Evolutionary conservation across 441 rosid genomes (phyloP).

Genomic region (Gossypium schwendimanii): DNA sequence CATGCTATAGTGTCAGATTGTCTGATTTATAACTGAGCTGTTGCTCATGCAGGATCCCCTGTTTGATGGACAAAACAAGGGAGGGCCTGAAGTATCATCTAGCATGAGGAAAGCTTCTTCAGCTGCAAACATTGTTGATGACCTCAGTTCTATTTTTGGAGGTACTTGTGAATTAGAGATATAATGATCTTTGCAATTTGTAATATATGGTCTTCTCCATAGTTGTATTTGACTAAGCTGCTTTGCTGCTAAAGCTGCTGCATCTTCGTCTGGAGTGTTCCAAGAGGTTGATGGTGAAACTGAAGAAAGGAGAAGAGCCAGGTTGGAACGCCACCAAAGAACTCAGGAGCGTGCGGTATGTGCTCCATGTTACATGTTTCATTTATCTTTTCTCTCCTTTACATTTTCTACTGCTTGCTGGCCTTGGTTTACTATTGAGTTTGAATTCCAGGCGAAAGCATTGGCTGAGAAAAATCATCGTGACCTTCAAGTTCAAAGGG

Average conservation of each 20-base stretch:
- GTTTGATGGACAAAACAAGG: conserved; percentile 56
- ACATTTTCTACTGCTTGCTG: background rate
- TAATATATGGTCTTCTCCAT: background rate
- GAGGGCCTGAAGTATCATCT: conserved; percentile 56
- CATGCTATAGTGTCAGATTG: background rate
- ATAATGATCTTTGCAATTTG: background rate
- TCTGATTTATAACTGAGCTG: conserved; percentile 19
- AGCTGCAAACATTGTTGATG: conserved; percentile 65
- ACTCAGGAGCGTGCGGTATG: conserved; percentile 96
- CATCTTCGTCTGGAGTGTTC: conserved; percentile 55
- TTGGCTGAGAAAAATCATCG: conserved; percentile 90
- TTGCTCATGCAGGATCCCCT: conserved; percentile 55
- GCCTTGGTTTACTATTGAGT: conserved; percentile 10
- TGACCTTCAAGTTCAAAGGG: conserved; percentile 79
- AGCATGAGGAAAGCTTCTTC: conserved; percentile 78
- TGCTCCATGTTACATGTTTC: conserved; percentile 10
- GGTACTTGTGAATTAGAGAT: conserved; percentile 31
- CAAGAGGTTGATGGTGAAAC: conserved; percentile 85
- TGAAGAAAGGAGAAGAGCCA: conserved; percentile 81
- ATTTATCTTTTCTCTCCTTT: background rate
- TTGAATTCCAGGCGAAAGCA: conserved; percentile 64
- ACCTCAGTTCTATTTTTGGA: conserved; percentile 83
- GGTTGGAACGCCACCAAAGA: conserved; percentile 92
- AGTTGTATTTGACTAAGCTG: conserved; percentile 20
- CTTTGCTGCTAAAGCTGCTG: conserved; percentile 38